Conservation (phyloP, 1,284 basidiomycete genomes). For the Stereum hirsutum region DNA sequence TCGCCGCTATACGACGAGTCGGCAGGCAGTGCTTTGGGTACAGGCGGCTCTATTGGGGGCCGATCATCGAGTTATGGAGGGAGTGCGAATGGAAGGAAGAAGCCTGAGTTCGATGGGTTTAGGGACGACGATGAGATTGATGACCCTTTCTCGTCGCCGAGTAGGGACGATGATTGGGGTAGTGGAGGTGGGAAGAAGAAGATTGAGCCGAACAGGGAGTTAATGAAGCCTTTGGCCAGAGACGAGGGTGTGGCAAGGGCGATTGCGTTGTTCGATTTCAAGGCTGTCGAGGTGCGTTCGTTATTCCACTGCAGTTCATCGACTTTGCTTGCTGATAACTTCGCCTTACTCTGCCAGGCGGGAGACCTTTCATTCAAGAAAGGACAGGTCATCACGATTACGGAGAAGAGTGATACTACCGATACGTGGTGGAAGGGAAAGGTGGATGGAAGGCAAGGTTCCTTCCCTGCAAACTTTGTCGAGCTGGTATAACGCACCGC, state of each 20-base stretch:
- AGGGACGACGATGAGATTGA: too few relatives aligned
- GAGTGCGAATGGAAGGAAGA: too few relatives aligned
- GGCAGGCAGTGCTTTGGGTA: too few relatives aligned
- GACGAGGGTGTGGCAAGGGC: conserved; percentile 63
- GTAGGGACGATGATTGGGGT: conserved; percentile 17
- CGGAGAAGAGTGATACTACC: conserved; percentile 64
- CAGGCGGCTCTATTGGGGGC: too few relatives aligned
- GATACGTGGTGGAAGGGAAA: conserved; percentile 67
- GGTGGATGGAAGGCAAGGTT: conserved; percentile 33
- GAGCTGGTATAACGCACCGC: conserved; percentile 39
- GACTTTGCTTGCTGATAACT: not conserved
- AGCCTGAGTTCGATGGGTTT: too few relatives aligned
- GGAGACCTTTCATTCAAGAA: conserved; percentile 83
- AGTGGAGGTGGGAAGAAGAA: conserved; percentile 11
- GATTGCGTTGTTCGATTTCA: conserved; percentile 74
- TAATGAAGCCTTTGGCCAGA: conserved; percentile 35
- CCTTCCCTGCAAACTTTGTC: conserved; percentile 61
- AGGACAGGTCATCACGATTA: conserved; percentile 74
- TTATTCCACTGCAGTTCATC: conserved; percentile 1
- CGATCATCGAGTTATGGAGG: too few relatives aligned
- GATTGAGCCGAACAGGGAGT: conserved; percentile 10
- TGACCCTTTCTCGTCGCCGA: conserved; percentile 12
- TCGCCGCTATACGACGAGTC: too few relatives aligned
- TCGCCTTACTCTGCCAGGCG: conserved; percentile 27
- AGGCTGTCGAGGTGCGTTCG: conserved; percentile 51